phyloP scores from a whole-genome alignment of 83 land plant species.

The Picea mariana region DNA sequence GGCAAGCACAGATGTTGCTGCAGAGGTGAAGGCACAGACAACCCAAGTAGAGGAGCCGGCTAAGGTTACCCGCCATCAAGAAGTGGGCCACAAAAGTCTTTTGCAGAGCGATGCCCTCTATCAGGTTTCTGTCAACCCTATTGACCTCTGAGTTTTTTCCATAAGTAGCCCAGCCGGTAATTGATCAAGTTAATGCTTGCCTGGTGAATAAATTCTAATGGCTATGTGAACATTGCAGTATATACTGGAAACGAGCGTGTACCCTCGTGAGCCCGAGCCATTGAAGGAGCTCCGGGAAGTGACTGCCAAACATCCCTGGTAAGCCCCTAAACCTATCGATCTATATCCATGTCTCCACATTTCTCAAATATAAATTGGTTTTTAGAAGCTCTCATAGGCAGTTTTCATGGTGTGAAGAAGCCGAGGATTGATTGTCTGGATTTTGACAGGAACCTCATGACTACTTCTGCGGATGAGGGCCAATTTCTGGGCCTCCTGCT shows the following conservation, averaged over 20 bases:
- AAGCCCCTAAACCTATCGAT: no score
- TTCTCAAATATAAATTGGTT: no score
- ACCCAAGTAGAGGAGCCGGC: slow-evolving; percentile 8
- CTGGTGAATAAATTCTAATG: background rate
- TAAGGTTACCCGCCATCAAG: slow-evolving; percentile 22
- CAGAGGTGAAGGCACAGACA: background rate
- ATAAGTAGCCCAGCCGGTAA: background rate
- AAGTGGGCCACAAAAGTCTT: slow-evolving; percentile 42
- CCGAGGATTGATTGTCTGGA: no score
- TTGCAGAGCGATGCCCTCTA: slow-evolving; percentile 42
- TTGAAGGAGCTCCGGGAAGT: slow-evolving; percentile 35
- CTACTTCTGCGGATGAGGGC: slow-evolving; percentile 43
- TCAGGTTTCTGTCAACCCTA: slow-evolving; percentile 25
- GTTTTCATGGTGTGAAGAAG: no score
- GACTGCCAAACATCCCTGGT: slow-evolving; percentile 42
- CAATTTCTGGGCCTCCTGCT: slow-evolving; percentile 53
- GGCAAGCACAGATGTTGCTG: background rate
- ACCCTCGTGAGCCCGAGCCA: slow-evolving; percentile 35
- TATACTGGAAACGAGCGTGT: slow-evolving; percentile 45
- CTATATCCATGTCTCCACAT: no score
- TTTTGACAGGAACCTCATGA: slow-evolving; percentile 8
- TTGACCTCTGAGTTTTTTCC: background rate
- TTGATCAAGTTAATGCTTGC: background rate
- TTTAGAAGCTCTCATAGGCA: no score
- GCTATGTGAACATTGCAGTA: slow-evolving; percentile 23